These are phyloP conservation scores for Areca catechu DNA, from an alignment of 176 grass and related monocot species.

Conservation along the genomic window DNA sequence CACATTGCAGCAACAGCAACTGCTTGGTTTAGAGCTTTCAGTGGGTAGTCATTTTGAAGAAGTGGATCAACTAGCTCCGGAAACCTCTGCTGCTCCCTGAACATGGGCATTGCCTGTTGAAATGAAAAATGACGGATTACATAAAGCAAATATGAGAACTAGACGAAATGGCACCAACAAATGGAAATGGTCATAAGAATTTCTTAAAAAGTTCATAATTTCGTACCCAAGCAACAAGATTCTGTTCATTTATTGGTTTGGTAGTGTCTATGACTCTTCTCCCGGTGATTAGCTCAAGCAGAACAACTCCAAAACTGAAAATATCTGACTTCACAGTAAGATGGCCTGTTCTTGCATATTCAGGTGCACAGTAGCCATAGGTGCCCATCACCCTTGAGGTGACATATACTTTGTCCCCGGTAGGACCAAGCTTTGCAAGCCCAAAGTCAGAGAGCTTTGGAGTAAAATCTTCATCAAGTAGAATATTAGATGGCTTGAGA, in stretches of 20 bases:
- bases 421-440: slow-evolving; percentile 52
- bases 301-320: slow-evolving; percentile 88
- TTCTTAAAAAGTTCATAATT: background rate
- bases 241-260: slow-evolving; percentile 59
- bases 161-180: background rate
- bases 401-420: slow-evolving; percentile 51
- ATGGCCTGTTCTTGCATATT: slow-evolving; percentile 65
- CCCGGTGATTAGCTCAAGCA: slow-evolving; percentile 85
- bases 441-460: slow-evolving; percentile 91
- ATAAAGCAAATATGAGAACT: background rate
- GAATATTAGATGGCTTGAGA: slow-evolving; percentile 73
- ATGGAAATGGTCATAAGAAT: no score
- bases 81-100: slow-evolving; percentile 84
- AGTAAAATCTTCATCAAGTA: slow-evolving; percentile 49
- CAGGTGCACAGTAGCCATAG: slow-evolving; percentile 67
- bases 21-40: slow-evolving; percentile 31
- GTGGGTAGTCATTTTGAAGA: background rate
- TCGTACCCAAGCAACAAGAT: slow-evolving; percentile 79
- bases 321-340: slow-evolving; percentile 78
- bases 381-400: slow-evolving; percentile 84
- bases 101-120: slow-evolving; percentile 67
- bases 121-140: background rate
- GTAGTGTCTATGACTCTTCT: slow-evolving; percentile 58
- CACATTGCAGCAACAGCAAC: slow-evolving; percentile 50
- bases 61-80: slow-evolving; percentile 60